Evolutionary conservation across 768 basidiomycete species (phyloP).

Genomic region (Mycena polygramma): DNA sequence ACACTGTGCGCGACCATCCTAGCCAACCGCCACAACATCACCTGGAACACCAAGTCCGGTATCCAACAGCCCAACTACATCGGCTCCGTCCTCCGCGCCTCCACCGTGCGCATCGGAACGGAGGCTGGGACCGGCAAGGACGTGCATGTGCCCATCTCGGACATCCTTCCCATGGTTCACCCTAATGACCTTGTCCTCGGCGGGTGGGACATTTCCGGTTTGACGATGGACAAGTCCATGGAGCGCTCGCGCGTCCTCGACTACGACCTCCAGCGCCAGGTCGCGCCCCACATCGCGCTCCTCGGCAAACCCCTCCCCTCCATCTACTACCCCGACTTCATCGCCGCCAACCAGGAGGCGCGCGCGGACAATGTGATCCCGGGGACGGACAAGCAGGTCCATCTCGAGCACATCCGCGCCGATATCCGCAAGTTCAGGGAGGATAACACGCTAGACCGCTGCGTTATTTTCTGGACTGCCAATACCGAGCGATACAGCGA

Average conservation of each 20-base stretch:
- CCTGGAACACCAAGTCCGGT: constrained; percentile 94
- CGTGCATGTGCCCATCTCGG: constrained; percentile 90
- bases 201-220: constrained; percentile 96
- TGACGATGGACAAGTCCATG: constrained; percentile 94
- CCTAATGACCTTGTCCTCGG: constrained; percentile 95
- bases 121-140: constrained; percentile 88
- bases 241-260: constrained; percentile 92
- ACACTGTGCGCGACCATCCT: constrained; percentile 95
- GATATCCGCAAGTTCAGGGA: constrained; percentile 95
- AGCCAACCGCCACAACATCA: constrained; percentile 94
- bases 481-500: constrained; percentile 99
- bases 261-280: constrained; percentile 96
- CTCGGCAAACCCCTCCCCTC: constrained; percentile 90
- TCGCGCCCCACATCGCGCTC: constrained; percentile 85
- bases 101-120: constrained; percentile 90
- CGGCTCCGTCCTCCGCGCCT: constrained; percentile 96
- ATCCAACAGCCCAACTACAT: constrained; percentile 97
- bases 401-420: constrained; percentile 90
- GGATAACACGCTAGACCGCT: constrained; percentile 84
- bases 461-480: constrained; percentile 97
- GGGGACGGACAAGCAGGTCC: constrained; percentile 87
- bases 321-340: constrained; percentile 97
- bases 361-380: constrained; percentile 95
- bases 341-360: constrained; percentile 94
- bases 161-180: constrained; percentile 97